Percentiles rank a stretch among this genome's conserved stretches.
These are phyloP conservation scores for Saccharomycopsis sp. DNA, from an alignment of 805 yeast species.

Conservation along the genomic window DNA sequence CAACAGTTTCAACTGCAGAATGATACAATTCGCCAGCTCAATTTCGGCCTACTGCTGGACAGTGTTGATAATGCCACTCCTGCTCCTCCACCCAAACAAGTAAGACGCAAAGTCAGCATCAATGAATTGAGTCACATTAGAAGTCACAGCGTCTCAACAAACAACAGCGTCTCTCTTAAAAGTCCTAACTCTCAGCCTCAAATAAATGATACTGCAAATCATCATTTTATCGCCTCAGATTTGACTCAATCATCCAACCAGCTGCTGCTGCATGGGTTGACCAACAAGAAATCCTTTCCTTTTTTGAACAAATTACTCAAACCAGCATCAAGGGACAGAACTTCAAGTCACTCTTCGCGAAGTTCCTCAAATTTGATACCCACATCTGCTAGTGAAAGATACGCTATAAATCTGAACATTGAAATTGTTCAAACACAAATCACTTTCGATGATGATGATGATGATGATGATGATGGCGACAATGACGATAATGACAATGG, in stretches of 20 bases:
- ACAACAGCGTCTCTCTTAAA: too few relatives aligned
- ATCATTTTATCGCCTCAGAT: too few relatives aligned
- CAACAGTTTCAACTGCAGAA: background rate
- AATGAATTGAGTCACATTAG: conserved; percentile 16
- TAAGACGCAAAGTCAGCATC: conserved; percentile 15
- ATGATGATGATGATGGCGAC: background rate
- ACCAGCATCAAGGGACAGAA: conserved; percentile 1
- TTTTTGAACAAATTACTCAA: conserved; percentile 16
- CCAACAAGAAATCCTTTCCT: conserved; percentile 11
- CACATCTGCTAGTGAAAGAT: conserved; percentile 4
- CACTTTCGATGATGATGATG: conserved; percentile 2
- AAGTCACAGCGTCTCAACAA: conserved; percentile 14
- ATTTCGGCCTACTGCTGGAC: conserved; percentile 58
- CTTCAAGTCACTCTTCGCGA: too few relatives aligned
- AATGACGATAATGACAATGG: background rate
- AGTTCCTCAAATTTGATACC: too few relatives aligned
- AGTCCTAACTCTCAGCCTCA: background rate
- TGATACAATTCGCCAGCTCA: conserved; percentile 4
- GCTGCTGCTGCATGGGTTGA: too few relatives aligned
- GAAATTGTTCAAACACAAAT: conserved; percentile 11
- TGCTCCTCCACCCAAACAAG: background rate
- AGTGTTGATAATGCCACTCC: conserved; percentile 49
- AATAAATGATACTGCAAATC: too few relatives aligned
- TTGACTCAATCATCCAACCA: too few relatives aligned
- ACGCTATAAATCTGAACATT: conserved; percentile 2